These are phyloP conservation scores for Cryptococcus sp. DNA, from an alignment of 1,284 basidiomycete species.

Conservation along the genomic window DNA sequence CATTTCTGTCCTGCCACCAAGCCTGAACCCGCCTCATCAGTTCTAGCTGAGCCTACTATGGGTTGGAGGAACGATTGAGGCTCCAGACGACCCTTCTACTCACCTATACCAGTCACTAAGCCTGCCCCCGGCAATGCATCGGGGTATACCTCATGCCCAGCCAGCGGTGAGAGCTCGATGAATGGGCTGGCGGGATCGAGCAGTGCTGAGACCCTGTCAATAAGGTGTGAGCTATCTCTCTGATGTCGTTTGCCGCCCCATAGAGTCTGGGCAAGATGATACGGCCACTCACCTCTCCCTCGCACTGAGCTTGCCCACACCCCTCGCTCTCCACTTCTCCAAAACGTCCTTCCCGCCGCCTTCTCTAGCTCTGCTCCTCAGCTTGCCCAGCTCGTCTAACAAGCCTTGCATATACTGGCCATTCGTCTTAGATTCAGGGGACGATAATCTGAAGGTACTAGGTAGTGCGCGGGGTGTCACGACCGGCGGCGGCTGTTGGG, in stretches of 20 bases:
- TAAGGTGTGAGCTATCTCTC: not conserved
- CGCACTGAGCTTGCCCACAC: conserved; percentile 79
- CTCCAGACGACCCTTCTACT: conserved; percentile 28
- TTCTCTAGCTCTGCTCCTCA: conserved; percentile 57
- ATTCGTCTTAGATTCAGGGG: conserved; percentile 33
- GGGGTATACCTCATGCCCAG: conserved; percentile 83
- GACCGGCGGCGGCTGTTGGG: conserved; percentile 37
- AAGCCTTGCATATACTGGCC: conserved; percentile 30
- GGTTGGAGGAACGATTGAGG: not conserved
- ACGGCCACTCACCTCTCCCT: conserved; percentile 69
- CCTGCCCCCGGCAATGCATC: conserved; percentile 84
- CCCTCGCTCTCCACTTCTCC: conserved; percentile 66
- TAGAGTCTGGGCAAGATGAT: not conserved
- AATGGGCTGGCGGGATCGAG: conserved; percentile 88
- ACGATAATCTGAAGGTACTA: conserved; percentile 23
- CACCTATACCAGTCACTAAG: conserved; percentile 83
- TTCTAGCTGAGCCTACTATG: conserved; percentile 1
- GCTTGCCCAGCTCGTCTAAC: conserved; percentile 22
- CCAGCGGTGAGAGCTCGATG: conserved; percentile 80
- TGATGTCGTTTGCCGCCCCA: not conserved
- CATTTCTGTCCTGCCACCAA: conserved; percentile 77
- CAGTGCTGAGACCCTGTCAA: conserved; percentile 62
- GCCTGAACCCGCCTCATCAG: conserved; percentile 13
- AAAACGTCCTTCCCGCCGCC: conserved; percentile 64
- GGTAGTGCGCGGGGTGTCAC: conserved; percentile 38